A percentile compares a stretch with the other conserved stretches of the same genome.
Conservation (phyloP, 2,329 filamentous ascomycete genomes). For the Aspergillus cejpii region DNA sequence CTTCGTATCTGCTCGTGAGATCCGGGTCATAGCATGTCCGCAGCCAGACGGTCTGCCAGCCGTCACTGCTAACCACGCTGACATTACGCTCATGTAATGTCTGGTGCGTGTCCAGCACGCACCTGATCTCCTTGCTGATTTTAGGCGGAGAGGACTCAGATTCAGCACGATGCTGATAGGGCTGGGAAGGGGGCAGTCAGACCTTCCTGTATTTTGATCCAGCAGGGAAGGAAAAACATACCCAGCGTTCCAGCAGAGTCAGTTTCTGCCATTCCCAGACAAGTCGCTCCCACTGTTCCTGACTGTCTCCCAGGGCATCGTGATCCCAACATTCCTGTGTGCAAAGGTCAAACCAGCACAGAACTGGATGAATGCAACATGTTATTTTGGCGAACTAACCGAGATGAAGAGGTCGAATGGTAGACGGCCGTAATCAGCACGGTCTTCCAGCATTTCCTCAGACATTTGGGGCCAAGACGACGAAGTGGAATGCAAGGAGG, state of each 20-base stretch:
- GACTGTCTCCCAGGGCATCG: background rate
- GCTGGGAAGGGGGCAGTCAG: background rate
- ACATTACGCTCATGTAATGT: constrained; percentile 2
- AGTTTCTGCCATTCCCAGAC: constrained; percentile 3
- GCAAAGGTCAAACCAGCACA: background rate
- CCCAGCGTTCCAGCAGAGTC: constrained; percentile 1
- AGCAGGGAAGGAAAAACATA: background rate
- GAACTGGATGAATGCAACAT: background rate
- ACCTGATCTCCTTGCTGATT: background rate
- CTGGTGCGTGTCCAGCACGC: background rate
- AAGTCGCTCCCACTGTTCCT: constrained; percentile 3
- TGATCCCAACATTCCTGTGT: constrained; percentile 1
- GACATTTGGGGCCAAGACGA: background rate
- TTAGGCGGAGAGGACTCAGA: background rate
- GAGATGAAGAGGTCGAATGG: constrained; percentile 45
- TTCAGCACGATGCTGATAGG: background rate
- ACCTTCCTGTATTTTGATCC: background rate
- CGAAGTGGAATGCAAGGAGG: background rate
- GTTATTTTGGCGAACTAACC: background rate
- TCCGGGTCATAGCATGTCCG: constrained; percentile 2
- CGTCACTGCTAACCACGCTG: background rate
- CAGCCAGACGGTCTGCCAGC: constrained; percentile 3
- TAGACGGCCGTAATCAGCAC: constrained; percentile 46
- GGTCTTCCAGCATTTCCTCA: constrained; percentile 37
- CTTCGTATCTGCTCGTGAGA: background rate